Evolutionary conservation across 768 basidiomycete genomes (phyloP), one percentile per base, ranked within the genome.

Genomic region (Kwoniella mangroviensis): DNA sequence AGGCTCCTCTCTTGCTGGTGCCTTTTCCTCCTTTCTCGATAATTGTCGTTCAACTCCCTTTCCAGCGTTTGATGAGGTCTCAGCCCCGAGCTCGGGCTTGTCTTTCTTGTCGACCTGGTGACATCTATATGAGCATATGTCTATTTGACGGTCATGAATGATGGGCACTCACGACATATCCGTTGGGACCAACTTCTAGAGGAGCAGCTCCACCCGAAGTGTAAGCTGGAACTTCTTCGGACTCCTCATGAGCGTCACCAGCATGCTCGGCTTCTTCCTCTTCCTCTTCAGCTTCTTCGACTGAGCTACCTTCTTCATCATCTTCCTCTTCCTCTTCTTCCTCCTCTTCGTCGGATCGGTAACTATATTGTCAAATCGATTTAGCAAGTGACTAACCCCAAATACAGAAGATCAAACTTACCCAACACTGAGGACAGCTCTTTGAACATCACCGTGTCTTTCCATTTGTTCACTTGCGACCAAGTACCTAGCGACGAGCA

Each of bases 401-500:
- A 52, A 43, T 12, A 5, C 22, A 19, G 2, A 43, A 45, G 24
- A 24, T 34, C 34, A 34, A 1, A 87, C 84, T 84, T 94, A 98
- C 43, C 96, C 96, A 1, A 88, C 94, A 2, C 90, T 87, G 62
- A 94, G 86, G 19, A 99, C 97, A 26, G 94, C 96, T 15, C 93
- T 92, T 42, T 91, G 92, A 28, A 98, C 91, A 0, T 94, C 94
- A 2, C 96, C 97, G 49, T 89, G 90, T 54, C 97, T 86, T 84
- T 97, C 93, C 84, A 98, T 91, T 81, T 89, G 87, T 85, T 98
- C 97, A 73, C 91, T 92, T 42, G 94, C 94, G 51, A 98, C 93
- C 63, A 99, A 87, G 81, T 97, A 98, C 71, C 93, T 84, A 22
- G 94, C 93, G 77, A 94, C 95, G 51, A 96, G 85, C 93, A 95